Evolutionary conservation across 805 yeast genomes (phyloP), one percentile per base, ranked within the genome.

Genomic region (Schwanniomyces yamadae): DNA sequence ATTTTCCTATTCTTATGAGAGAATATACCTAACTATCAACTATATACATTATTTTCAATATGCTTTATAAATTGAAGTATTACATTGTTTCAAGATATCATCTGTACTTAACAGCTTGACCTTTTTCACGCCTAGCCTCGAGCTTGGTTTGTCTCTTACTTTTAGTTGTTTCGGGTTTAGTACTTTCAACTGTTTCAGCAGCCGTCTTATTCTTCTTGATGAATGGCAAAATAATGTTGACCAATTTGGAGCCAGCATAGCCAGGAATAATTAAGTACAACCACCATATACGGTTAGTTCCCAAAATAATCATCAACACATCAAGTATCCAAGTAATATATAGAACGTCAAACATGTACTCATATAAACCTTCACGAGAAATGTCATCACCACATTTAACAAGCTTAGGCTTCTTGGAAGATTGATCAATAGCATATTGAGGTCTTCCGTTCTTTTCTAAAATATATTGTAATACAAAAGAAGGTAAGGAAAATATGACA

Each of bases 311-410:
- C 65, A 78, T 73, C 34, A 81, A 57, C 1, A 81, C 36, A 44
- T 79, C 78, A 44, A 78, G 64, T 14, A 73, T 47, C 72, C 82
- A 71, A 3, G 89, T 82, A 30, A 84, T 55, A 51, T 84, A 84
- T 40, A 84, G 62, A 9, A 82, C 55, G 51, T 84, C 93, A 52
- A 80, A 80, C 68, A 83, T 61, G 63, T 80, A 83, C 57, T 84
- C 91, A 24, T 80, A 80, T 26, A 84, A 63, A 0, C 93, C 93
- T 3, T 58, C 52, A 41, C 77, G 84, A 37, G 58, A 58, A 40
- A 84, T 68, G 48, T 84, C 85, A 20, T 71, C 75, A 2, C 90
- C 91, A 1, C 84, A 55, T 9, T 57, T 60, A 3, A 73, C 52
- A 31, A 83, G 61, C 34, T 69, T 67, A 18, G 13, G 30, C 9